Percentiles rank a stretch among this genome's conserved stretches.
These are phyloP conservation scores for Cutaneotrichosporon curvatum DNA, from an alignment of 1,284 basidiomycete species.

Conservation along the genomic window DNA sequence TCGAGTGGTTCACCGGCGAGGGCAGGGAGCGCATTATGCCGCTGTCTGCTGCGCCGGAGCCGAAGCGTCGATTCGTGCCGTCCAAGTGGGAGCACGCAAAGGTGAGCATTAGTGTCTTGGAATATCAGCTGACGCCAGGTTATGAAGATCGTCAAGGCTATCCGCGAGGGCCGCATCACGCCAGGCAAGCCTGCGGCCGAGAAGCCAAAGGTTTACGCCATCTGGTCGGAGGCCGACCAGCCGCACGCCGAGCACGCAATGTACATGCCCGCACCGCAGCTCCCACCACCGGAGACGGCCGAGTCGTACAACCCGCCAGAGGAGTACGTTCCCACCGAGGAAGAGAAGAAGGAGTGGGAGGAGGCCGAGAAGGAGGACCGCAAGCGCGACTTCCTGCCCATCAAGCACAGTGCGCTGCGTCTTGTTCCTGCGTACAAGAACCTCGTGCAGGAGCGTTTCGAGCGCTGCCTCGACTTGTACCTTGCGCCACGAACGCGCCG, in stretches of 20 bases:
- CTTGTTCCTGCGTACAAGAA: slow-evolving; percentile 85
- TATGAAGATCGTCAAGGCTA: slow-evolving; percentile 99
- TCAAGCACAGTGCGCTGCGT: slow-evolving; percentile 77
- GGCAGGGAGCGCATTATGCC: slow-evolving; percentile 93
- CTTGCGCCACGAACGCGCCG: slow-evolving; percentile 87
- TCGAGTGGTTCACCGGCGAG: slow-evolving; percentile 96
- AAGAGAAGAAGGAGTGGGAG: slow-evolving; percentile 80
- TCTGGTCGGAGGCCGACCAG: slow-evolving; percentile 71
- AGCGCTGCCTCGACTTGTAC: slow-evolving; percentile 91
- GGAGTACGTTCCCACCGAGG: slow-evolving; percentile 88
- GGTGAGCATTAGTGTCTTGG: slow-evolving; percentile 48
- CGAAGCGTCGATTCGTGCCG: slow-evolving; percentile 92
- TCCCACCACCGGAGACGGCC: slow-evolving; percentile 76
- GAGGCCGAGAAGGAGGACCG: slow-evolving; percentile 82
- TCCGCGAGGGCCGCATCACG: slow-evolving; percentile 87
- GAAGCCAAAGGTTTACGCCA: slow-evolving; percentile 73
- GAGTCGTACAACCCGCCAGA: slow-evolving; percentile 99
- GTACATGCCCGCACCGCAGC: slow-evolving; percentile 86
- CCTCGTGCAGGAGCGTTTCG: slow-evolving; percentile 91
- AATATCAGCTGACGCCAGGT: slow-evolving; percentile 52
- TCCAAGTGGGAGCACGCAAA: slow-evolving; percentile 99
- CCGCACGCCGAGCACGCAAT: slow-evolving; percentile 64
- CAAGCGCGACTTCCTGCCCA: slow-evolving; percentile 80
- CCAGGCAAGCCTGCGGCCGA: slow-evolving; percentile 68
- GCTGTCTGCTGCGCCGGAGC: slow-evolving; percentile 81